Percentiles rank a stretch among this genome's conserved stretches.
phyloP scores from a whole-genome alignment of 176 grass and related monocot genomes.

The Lolium multiflorum region DNA sequence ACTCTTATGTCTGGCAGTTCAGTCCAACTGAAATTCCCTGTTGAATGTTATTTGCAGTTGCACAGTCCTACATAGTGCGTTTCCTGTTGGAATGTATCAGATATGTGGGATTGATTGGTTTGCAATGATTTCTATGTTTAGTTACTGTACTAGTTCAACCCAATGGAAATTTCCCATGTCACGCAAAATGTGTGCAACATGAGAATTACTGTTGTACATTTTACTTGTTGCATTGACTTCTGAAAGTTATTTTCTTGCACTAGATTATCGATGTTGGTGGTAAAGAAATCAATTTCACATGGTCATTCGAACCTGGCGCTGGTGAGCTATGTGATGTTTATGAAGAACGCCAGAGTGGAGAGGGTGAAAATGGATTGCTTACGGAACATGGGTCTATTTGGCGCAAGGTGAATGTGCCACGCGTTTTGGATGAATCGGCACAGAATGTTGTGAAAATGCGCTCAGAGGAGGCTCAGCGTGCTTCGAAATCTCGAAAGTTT shows the following conservation, averaged over 20 bases:
- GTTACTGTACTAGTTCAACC: conserved; percentile 17
- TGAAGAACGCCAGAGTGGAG: conserved; percentile 77
- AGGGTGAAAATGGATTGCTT: conserved; percentile 88
- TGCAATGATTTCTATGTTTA: background rate
- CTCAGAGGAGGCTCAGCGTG: conserved; percentile 90
- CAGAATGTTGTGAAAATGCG: conserved; percentile 97
- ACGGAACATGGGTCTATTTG: conserved; percentile 83
- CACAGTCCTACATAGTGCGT: background rate
- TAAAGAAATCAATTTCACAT: conserved; percentile 92
- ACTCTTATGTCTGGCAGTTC: background rate
- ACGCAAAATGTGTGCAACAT: conserved; percentile 17
- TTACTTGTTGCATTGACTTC: conserved; percentile 3
- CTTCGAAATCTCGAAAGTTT: conserved; percentile 94
- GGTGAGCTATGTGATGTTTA: conserved; percentile 87
- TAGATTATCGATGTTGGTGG: conserved; percentile 91
- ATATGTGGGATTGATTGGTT: background rate
- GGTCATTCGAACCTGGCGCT: conserved; percentile 59
- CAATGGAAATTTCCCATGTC: background rate
- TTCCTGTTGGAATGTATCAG: background rate
- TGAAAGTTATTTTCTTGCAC: conserved; percentile 37
- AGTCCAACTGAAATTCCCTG: background rate
- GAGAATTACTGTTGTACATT: conserved; percentile 14
- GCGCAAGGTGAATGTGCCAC: conserved; percentile 92
- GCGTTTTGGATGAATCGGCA: conserved; percentile 95
- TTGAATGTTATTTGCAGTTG: background rate